Base-by-base conservation (phyloP, 805 yeast species). In the Kregervanrija pseudodelftensis region DNA sequence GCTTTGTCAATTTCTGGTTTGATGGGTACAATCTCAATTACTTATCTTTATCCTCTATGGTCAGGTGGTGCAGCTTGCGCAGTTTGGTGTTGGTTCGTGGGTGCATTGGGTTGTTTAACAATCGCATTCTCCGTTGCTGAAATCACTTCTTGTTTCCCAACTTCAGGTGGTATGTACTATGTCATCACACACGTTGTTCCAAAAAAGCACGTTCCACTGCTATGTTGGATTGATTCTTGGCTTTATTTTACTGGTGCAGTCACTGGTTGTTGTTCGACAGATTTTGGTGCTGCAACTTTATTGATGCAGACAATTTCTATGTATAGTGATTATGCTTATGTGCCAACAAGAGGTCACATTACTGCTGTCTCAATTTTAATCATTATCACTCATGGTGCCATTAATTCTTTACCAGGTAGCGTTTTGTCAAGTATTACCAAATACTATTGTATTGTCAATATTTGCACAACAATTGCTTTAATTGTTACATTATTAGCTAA, bases 1-100 rank as follows among this genome's bases (percentile, higher is more conserved):
- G 84, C 84, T 4, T 72, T 78, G 36, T 75, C 82, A 30, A 78
- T 79, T 51, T 80, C 82, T 60, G 85, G 85, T 14, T 66, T 80
- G 39, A 72, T 79, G 61, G 85, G 85, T 11, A 76, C 83, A 35
- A 73, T 79, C 31, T 68, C 82, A 10, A 76, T 81, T 32, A 76
- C 80, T 8, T 65, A 71, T 39, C 44, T 61, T 43, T 73, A 72
- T 51, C 77, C 78, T 8, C 56, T 73, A 33, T 59, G 58, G 54
- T 63, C 77, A 8, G 79, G 81, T 11, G 86, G 85, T 3, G 77
- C 84, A 9, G 80, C 80, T n/a, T 73, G 79, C 2, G 70, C 72
- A 14, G 74, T 76, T 8, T 79, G 84, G 84, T 75, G 80, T 43
- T 79, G 84, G 83, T 61, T 75, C 46, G 67, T 73, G 36, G 74